phyloP scores from a whole-genome alignment of 495 filamentous ascomycete species.

The Elasticomyces elasticus region DNA sequence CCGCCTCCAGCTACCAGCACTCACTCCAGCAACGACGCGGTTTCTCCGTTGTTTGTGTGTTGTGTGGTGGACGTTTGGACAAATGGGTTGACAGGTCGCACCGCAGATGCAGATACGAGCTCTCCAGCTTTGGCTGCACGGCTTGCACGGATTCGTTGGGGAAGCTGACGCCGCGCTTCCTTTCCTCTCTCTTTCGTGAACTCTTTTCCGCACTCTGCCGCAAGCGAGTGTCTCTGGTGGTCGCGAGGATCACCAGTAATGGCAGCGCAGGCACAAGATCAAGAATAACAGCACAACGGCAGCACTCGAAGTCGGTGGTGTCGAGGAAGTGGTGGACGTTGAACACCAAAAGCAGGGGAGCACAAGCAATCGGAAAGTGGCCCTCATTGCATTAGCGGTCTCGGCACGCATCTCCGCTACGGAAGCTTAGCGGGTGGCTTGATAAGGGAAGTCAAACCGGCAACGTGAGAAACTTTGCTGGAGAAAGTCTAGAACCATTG shows the following conservation, averaged over 20 bases:
- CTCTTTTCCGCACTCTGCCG: not conserved
- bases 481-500: no score
- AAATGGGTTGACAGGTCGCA: not conserved
- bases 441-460: no score
- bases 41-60: not conserved
- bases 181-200: no score
- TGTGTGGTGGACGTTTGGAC: not conserved
- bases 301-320: no score
- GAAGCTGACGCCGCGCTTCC: not conserved
- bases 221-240: not conserved
- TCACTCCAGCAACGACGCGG: not conserved
- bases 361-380: not conserved
- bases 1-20: no score
- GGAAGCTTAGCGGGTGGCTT: no score
- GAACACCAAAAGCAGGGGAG: no score
- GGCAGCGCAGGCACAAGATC: not conserved
- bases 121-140: not conserved
- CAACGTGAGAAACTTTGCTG: no score
- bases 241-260: not conserved
- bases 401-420: no score
- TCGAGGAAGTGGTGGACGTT: no score
- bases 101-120: not conserved
- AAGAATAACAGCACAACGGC: not conserved
- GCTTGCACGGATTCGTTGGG: not conserved
- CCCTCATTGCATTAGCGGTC: no score